Evolutionary conservation across 78 protist species (phyloP).

Genomic region (Creolimax fragrantissima): DNA sequence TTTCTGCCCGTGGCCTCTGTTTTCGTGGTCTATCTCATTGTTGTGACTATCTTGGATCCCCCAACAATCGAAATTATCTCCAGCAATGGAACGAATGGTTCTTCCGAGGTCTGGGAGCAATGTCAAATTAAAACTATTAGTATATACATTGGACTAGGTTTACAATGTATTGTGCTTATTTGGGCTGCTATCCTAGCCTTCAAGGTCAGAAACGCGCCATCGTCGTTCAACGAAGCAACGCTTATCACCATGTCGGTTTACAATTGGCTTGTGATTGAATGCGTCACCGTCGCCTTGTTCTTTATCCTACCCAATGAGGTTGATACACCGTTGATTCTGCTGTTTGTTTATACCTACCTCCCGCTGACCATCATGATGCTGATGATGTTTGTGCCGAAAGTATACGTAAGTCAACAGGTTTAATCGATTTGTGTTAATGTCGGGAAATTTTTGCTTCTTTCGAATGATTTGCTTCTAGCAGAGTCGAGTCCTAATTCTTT

Average conservation of each 20-base stretch:
- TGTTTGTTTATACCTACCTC: neutral
- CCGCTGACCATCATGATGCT: constrained; percentile 17
- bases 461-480: too few species aligned
- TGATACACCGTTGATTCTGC: neutral
- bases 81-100: neutral
- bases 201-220: constrained; percentile 24
- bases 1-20: neutral
- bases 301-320: neutral
- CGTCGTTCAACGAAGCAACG: constrained; percentile 16
- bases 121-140: neutral
- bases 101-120: neutral
- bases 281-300: neutral
- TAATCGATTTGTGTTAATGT: too few species aligned
- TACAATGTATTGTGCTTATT: neutral
- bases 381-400: constrained; percentile 6
- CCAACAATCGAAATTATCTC: neutral
- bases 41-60: neutral
- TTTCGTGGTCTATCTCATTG: neutral
- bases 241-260: neutral
- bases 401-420: neutral
- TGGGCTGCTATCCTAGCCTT: constrained; percentile 1
- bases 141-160: neutral
- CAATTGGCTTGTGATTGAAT: constrained; percentile 12
- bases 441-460: too few species aligned
- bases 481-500: too few species aligned